Percentiles rank a stretch among this genome's conserved stretches.
These are phyloP conservation scores for Penicillium vulpinum DNA, from an alignment of 2,329 filamentous ascomycete genomes.

Conservation along the genomic window DNA sequence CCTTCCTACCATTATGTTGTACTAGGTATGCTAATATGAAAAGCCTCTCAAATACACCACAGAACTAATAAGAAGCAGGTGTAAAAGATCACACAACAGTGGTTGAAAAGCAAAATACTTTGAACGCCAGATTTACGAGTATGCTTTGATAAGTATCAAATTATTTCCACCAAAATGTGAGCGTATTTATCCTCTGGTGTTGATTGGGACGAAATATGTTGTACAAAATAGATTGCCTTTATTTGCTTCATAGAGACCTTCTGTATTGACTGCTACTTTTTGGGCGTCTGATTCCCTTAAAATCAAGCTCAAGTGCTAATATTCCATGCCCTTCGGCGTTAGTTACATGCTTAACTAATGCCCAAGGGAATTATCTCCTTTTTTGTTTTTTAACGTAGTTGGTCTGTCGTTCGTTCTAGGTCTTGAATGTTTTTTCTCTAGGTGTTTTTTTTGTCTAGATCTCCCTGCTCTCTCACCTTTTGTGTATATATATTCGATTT, in stretches of 20 bases:
- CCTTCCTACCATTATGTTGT: too few relatives aligned
- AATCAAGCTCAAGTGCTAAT: background rate
- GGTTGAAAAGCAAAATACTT: too few relatives aligned
- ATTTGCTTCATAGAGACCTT: background rate
- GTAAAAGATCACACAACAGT: too few relatives aligned
- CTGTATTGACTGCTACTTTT: background rate
- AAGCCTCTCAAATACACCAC: too few relatives aligned
- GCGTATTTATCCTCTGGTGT: background rate
- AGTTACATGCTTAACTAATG: background rate
- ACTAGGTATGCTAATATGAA: too few relatives aligned
- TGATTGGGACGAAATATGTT: background rate
- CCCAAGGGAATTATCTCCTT: background rate
- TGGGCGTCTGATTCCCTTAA: background rate
- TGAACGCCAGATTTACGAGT: too few relatives aligned
- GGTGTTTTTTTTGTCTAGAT: background rate
- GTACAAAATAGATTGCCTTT: rapidly evolving
- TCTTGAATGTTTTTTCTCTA: background rate
- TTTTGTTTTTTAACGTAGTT: background rate
- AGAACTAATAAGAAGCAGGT: too few relatives aligned
- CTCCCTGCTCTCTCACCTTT: background rate
- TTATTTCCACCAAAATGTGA: too few relatives aligned
- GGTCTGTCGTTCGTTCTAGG: background rate
- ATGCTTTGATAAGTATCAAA: too few relatives aligned
- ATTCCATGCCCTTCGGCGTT: background rate
- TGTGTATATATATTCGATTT: background rate